Percentiles rank a stretch among this genome's conserved stretches.
These are phyloP conservation scores for Inosperma sp. DNA, from an alignment of 768 basidiomycete genomes.

Conservation along the genomic window DNA sequence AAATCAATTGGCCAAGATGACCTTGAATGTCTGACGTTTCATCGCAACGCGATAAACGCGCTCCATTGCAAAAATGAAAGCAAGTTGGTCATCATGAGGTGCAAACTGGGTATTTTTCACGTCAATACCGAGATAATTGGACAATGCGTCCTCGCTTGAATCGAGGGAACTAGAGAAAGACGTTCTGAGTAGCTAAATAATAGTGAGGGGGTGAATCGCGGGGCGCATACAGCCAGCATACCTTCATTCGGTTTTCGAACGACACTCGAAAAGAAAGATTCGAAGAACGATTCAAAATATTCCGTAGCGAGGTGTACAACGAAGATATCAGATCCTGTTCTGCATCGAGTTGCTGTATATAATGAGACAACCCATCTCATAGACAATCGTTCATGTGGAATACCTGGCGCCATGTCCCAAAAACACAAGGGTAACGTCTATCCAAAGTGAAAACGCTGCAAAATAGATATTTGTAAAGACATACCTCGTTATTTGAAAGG, in stretches of 20 bases:
- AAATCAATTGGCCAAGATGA: constrained; percentile 18
- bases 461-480: constrained; percentile 12
- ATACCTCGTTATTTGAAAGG: constrained; percentile 58
- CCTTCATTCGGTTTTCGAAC: constrained; percentile 46
- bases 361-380: neutral
- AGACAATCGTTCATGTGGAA: neutral
- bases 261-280: constrained; percentile 42
- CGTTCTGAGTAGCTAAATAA: constrained; percentile 2
- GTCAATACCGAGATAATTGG: neutral
- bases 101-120: neutral
- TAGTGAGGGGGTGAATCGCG: neutral
- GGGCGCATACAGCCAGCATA: constrained; percentile 19
- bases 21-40: constrained; percentile 46
- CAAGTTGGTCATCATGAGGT: constrained; percentile 22
- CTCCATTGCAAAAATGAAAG: constrained; percentile 41
- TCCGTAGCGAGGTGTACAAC: constrained; percentile 46
- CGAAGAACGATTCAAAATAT: constrained; percentile 50
- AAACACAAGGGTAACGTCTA: constrained; percentile 75
- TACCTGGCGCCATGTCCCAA: constrained; percentile 66
- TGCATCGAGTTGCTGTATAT: constrained; percentile 50
- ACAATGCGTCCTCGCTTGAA: neutral
- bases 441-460: constrained; percentile 9
- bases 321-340: constrained; percentile 48
- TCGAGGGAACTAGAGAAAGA: neutral
- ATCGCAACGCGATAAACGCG: constrained; percentile 39